Evolutionary conservation across 2,329 filamentous ascomycete genomes (phyloP).

Genomic region (Aspergillus versicolor): DNA sequence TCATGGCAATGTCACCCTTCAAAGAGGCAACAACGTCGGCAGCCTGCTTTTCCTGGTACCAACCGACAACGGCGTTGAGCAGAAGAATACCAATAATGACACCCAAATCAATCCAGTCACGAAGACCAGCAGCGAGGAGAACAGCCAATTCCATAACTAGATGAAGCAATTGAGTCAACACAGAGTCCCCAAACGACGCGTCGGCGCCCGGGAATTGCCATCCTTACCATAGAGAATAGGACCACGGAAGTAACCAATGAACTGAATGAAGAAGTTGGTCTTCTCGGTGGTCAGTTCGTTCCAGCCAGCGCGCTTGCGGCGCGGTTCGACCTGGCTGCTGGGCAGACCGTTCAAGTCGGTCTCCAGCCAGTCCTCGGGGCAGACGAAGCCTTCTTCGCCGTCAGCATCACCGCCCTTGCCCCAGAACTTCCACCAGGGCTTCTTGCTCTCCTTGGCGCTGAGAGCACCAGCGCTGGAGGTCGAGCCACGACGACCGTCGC

Average conservation of each 20-base stretch:
- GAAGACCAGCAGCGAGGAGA: constrained; percentile 69
- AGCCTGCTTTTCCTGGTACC: constrained; percentile 79
- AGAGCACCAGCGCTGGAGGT: constrained; percentile 45
- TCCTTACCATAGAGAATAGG: constrained; percentile 73
- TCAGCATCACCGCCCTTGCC: constrained; percentile 39
- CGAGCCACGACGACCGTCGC: constrained; percentile 55
- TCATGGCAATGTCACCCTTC: constrained; percentile 78
- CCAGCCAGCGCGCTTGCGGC: constrained; percentile 66
- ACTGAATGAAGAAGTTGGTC: constrained; percentile 73
- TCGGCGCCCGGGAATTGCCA: neutral
- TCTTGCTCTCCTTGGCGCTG: constrained; percentile 48
- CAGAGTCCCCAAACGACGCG: neutral
- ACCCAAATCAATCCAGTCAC: constrained; percentile 75
- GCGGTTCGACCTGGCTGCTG: constrained; percentile 58
- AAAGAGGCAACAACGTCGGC: constrained; percentile 72
- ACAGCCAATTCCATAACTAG: constrained; percentile 72
- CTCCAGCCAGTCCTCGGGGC: constrained; percentile 67
- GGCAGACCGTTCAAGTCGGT: constrained; percentile 67
- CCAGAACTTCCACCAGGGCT: constrained; percentile 58
- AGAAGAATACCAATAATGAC: constrained; percentile 74
- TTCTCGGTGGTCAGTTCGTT: constrained; percentile 74
- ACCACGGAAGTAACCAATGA: constrained; percentile 72
- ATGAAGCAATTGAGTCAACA: constrained; percentile 1
- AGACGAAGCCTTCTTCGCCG: constrained; percentile 39
- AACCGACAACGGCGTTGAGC: constrained; percentile 74